Percentiles rank a stretch among this genome's conserved stretches.
Evolutionary conservation across 1,284 basidiomycete genomes (phyloP).

Genomic region (Nidula niveotomentosa): DNA sequence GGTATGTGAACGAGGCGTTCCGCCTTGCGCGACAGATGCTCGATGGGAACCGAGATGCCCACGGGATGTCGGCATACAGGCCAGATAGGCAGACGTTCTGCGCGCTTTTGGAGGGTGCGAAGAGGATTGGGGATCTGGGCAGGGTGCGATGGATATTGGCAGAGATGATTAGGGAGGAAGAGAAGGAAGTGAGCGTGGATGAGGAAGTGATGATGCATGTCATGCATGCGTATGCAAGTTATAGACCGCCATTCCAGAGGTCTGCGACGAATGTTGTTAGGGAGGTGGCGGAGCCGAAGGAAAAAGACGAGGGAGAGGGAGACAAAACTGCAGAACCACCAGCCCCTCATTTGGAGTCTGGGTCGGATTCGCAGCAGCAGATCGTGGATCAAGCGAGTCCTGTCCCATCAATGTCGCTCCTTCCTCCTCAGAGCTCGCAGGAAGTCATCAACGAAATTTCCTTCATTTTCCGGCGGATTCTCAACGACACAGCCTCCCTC

Average conservation of each 20-base stretch:
- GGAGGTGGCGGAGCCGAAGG: conserved; percentile 7
- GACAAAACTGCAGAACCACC: not conserved
- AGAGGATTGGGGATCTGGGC: conserved; percentile 80
- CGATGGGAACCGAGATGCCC: conserved; percentile 66
- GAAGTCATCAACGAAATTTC: conserved; percentile 78
- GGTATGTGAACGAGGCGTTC: conserved; percentile 77
- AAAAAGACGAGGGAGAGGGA: conserved; percentile 1
- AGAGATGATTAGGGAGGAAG: conserved; percentile 63
- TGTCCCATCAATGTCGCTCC: conserved; percentile 43
- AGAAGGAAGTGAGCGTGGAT: conserved; percentile 37
- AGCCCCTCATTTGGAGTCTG: no score
- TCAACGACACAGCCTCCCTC: conserved; percentile 42
- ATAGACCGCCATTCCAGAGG: conserved; percentile 68
- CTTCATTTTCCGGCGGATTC: conserved; percentile 69
- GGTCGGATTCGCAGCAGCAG: not conserved
- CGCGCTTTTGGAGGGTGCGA: conserved; percentile 88
- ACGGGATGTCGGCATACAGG: conserved; percentile 51
- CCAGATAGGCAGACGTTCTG: conserved; percentile 77
- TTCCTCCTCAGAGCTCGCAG: conserved; percentile 72
- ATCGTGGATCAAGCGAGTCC: conserved; percentile 8
- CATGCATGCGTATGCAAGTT: conserved; percentile 88
- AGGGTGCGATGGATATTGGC: conserved; percentile 90
- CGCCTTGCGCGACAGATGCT: conserved; percentile 82
- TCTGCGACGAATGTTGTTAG: conserved; percentile 34
- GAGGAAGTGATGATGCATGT: conserved; percentile 81